Evolutionary conservation across 768 basidiomycete genomes (phyloP).

Genomic region (Psilocybe sp.): DNA sequence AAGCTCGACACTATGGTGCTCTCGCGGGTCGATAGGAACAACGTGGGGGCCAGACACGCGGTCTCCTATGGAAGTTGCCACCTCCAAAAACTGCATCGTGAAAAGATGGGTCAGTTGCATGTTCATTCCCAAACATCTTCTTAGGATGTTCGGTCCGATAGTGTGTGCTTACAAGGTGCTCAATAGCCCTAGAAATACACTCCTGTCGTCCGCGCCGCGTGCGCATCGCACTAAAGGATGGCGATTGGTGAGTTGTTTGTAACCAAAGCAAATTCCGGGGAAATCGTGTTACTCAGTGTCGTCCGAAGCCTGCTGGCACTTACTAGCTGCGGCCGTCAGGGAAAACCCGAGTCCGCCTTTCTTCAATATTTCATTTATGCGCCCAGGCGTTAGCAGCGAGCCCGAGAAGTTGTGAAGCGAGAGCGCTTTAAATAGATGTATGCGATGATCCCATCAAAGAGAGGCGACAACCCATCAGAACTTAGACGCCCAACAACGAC

Average conservation of each 20-base stretch:
- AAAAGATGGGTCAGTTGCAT: conserved; percentile 3
- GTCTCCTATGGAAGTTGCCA: conserved; percentile 42
- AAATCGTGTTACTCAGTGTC: conserved; percentile 7
- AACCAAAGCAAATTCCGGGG: not conserved
- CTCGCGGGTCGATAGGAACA: conserved; percentile 49
- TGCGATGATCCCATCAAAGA: not conserved
- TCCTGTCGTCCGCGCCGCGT: too few relatives aligned
- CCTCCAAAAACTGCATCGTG: conserved; percentile 43
- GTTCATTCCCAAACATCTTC: not conserved
- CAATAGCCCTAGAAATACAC: conserved; percentile 14
- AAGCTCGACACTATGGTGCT: conserved; percentile 28
- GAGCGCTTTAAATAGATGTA: conserved; percentile 13
- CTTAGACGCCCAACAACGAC: conserved; percentile 1
- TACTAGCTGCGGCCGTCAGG: conserved; percentile 29
- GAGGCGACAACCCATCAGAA: too few relatives aligned
- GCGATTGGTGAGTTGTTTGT: not conserved
- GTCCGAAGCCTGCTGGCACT: conserved; percentile 17
- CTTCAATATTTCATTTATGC: conserved; percentile 14
- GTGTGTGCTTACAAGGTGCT: conserved; percentile 25
- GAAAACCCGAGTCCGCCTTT: conserved; percentile 22
- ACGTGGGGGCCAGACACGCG: conserved; percentile 46
- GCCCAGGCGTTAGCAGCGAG: conserved; percentile 21
- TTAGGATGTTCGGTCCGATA: conserved; percentile 10
- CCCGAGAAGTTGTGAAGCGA: conserved; percentile 22
- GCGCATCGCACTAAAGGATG: too few relatives aligned